phyloP scores from a whole-genome alignment of 2,329 filamentous ascomycete genomes.

The Fusarium setosum region DNA sequence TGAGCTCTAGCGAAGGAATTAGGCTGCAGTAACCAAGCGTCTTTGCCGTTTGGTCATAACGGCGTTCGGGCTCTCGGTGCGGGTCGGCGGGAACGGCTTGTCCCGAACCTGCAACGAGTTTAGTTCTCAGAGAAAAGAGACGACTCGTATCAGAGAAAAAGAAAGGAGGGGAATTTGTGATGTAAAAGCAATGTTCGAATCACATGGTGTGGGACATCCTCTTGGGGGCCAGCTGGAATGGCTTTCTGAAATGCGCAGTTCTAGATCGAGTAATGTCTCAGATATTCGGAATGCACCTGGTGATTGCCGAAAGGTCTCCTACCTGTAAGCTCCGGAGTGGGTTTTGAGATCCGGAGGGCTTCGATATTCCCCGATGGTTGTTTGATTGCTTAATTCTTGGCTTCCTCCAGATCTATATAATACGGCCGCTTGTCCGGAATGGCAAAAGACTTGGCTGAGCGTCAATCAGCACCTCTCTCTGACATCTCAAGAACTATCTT shows the following conservation, averaged over 20 bases:
- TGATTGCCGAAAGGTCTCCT: background rate
- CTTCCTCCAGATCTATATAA: conserved; percentile 18
- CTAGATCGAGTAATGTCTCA: conserved; percentile 1
- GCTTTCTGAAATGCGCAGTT: background rate
- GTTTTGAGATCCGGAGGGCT: background rate
- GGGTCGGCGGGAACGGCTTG: conserved; percentile 28
- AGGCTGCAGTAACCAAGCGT: too few relatives aligned
- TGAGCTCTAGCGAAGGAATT: too few relatives aligned
- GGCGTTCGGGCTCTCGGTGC: too few relatives aligned
- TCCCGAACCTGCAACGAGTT: background rate
- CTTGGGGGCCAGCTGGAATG: conserved; percentile 6
- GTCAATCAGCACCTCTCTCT: background rate
- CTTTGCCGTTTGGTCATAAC: background rate
- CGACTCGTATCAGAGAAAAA: background rate
- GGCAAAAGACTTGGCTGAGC: background rate
- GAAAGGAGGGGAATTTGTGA: too few relatives aligned
- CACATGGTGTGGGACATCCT: background rate
- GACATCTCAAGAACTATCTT: too few relatives aligned
- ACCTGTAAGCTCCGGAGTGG: background rate
- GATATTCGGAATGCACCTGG: conserved; percentile 19
- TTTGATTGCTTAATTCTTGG: background rate
- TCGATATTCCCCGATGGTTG: background rate
- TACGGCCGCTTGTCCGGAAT: background rate
- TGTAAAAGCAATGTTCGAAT: background rate
- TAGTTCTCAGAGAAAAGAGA: conserved; percentile 8